phyloP scores from a whole-genome alignment of 352 stramenopile genomes.

The Blastocystis sp. region DNA sequence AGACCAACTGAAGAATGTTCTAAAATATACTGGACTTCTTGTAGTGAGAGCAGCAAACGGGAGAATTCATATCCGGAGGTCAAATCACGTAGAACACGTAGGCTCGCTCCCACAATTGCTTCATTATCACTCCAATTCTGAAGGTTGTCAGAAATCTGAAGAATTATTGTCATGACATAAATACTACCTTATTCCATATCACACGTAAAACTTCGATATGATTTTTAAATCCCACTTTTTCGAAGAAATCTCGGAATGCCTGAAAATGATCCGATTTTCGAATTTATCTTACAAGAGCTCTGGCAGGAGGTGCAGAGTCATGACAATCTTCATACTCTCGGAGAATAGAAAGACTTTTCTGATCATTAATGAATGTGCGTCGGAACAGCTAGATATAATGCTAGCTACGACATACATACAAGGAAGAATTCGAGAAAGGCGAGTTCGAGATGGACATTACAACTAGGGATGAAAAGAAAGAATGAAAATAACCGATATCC shows the following conservation, averaged over 20 bases:
- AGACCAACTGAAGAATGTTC: constrained; percentile 1
- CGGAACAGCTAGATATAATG: background rate
- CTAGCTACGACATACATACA: background rate
- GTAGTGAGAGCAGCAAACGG: background rate
- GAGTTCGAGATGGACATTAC: background rate
- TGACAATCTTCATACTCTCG: constrained; percentile 13
- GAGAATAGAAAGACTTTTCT: constrained; percentile 48
- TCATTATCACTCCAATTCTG: constrained; percentile 32
- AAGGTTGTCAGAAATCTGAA: constrained; percentile 8
- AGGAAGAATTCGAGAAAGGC: constrained; percentile 57
- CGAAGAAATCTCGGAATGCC: constrained; percentile 51
- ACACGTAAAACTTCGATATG: background rate
- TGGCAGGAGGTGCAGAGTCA: background rate
- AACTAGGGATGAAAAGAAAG: background rate
- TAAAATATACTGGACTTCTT: constrained; percentile 12
- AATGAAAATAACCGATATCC: background rate
- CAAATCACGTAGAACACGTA: constrained; percentile 29
- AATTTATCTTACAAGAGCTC: background rate
- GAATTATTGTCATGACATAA: background rate
- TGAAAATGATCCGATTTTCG: constrained; percentile 1
- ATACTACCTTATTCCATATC: constrained; percentile 27
- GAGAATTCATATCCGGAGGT: constrained; percentile 7
- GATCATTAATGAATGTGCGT: constrained; percentile 52
- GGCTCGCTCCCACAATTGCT: background rate
- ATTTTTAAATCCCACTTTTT: constrained; percentile 8